Evolutionary conservation across 2,329 filamentous ascomycete species (phyloP), one percentile per base, ranked within the genome.

Genomic region (Apiospora saccharicola): DNA sequence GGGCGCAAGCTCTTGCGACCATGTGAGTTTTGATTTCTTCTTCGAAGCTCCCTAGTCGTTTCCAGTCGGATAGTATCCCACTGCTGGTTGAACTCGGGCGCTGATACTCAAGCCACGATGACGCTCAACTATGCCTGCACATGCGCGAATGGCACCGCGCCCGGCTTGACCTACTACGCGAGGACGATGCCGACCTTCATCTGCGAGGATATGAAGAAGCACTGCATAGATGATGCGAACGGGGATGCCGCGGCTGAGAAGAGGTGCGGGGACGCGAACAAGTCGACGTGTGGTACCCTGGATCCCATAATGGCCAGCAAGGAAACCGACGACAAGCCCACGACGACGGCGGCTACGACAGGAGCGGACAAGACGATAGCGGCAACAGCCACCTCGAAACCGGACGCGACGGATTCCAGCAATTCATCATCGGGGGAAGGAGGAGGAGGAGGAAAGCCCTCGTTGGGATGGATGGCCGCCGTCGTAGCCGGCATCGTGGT

Each of bases 101-200:
- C 67, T 46, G 10, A 34, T 12, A 13, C 8, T 7, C 22, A 24
- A 68, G 5, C 13, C 7, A 30, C 49, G 67, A 69, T 41, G 30
- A 37, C 67, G 44, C 67, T 69, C 14, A 49, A 69, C 6, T 49
- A 37, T 24, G 67, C 67, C 26, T 69, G 67, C 8, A 46, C 22
- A 8, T 69, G 67, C 26, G 19, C 5, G 44, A 49, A 69, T 37
- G 43, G 43, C 16, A 69, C 67, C 22, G 67, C 44, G 19, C 67
- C 67, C 34, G 44, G 67, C 24, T 16, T 69, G 7, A 1, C 26
- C 8, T 69, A 46, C 3, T 69, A 69, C 44, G n/a, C 6, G 13
- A 37, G 67, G 13, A 69, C 67, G 67, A 69, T 69, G 67, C 67
- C 67, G 26, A 69, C 67, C 44, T 49, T 69, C 19, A 69, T 69